These are phyloP conservation scores for Venturiaceae sp. DNA, from an alignment of 2,329 filamentous ascomycete species.

Conservation along the genomic window DNA sequence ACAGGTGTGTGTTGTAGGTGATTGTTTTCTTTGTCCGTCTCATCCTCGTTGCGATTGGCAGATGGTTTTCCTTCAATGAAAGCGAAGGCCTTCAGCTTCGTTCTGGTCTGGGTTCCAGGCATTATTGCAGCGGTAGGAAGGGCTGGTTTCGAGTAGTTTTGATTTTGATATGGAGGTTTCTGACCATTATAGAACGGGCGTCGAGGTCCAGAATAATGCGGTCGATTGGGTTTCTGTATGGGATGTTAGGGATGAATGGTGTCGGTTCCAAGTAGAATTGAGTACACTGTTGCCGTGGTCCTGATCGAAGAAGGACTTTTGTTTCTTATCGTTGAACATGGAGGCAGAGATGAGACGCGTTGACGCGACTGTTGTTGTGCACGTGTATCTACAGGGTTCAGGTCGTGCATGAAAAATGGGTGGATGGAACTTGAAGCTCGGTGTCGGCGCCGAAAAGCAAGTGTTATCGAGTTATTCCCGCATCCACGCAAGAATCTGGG, in stretches of 20 bases:
- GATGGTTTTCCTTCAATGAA: slow-evolving; percentile 31
- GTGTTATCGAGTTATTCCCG: no score
- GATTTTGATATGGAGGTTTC: background rate
- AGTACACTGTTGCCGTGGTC: slow-evolving; percentile 13
- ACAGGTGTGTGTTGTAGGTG: slow-evolving; percentile 11
- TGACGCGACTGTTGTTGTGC: slow-evolving; percentile 4
- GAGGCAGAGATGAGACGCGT: background rate
- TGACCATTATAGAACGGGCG: slow-evolving; percentile 18
- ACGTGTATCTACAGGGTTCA: slow-evolving; percentile 3
- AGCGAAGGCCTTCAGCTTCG: slow-evolving; percentile 46
- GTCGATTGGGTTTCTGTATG: background rate
- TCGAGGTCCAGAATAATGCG: slow-evolving; percentile 24
- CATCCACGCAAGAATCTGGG: no score
- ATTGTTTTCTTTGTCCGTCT: slow-evolving; percentile 35
- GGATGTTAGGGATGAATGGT: background rate
- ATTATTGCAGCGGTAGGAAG: slow-evolving; percentile 31
- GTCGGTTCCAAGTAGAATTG: no score
- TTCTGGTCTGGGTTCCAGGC: slow-evolving; percentile 42
- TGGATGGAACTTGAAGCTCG: no score
- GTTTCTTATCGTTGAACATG: slow-evolving; percentile 15
- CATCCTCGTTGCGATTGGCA: slow-evolving; percentile 12
- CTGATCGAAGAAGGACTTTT: slow-evolving; percentile 43
- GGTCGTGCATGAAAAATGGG: no score
- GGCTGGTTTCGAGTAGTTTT: slow-evolving; percentile 13
- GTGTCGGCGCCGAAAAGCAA: no score